These are phyloP conservation scores for Fraxinus sp. DNA, from an alignment of 305 asterid species.

Conservation along the genomic window DNA sequence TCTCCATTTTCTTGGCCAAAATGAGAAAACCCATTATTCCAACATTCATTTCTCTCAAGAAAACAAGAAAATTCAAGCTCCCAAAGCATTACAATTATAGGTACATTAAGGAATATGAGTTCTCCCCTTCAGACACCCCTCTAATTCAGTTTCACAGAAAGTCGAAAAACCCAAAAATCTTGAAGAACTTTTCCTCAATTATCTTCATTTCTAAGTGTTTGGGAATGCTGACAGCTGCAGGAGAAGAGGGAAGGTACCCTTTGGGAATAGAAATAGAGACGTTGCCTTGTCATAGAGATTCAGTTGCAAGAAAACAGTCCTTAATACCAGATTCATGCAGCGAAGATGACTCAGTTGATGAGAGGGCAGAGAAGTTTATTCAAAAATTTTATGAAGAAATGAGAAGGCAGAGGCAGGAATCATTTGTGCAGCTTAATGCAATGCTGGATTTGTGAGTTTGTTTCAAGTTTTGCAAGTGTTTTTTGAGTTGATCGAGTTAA, in stretches of 20 bases:
- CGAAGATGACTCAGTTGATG: constrained; percentile 43
- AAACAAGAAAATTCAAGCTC: constrained; percentile 18
- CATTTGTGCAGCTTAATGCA: constrained; percentile 18
- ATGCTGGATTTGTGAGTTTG: constrained; percentile 18
- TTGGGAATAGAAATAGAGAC: constrained; percentile 27
- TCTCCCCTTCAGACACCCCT: constrained; percentile 55
- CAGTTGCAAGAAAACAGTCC: neutral
- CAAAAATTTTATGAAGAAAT: constrained; percentile 59
- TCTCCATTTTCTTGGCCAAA: constrained; percentile 41
- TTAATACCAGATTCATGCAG: constrained; percentile 13
- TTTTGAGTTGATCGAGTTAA: neutral
- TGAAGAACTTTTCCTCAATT: constrained; percentile 24
- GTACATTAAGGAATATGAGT: constrained; percentile 48
- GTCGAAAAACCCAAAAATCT: constrained; percentile 26
- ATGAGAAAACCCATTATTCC: constrained; percentile 37
- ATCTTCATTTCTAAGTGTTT: constrained; percentile 35
- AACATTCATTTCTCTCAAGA: constrained; percentile 28
- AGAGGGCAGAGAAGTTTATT: constrained; percentile 62
- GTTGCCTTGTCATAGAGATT: constrained; percentile 15
- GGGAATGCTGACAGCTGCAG: constrained; percentile 19
- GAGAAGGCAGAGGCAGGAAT: constrained; percentile 44
- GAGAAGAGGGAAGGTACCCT: constrained; percentile 7
- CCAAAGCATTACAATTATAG: constrained; percentile 37
- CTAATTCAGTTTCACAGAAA: constrained; percentile 25
- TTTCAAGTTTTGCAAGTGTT: neutral